These are phyloP conservation scores for Ramicandelaber brevisporus DNA, from an alignment of 192 early-diverging fungal species.

Conservation along the genomic window DNA sequence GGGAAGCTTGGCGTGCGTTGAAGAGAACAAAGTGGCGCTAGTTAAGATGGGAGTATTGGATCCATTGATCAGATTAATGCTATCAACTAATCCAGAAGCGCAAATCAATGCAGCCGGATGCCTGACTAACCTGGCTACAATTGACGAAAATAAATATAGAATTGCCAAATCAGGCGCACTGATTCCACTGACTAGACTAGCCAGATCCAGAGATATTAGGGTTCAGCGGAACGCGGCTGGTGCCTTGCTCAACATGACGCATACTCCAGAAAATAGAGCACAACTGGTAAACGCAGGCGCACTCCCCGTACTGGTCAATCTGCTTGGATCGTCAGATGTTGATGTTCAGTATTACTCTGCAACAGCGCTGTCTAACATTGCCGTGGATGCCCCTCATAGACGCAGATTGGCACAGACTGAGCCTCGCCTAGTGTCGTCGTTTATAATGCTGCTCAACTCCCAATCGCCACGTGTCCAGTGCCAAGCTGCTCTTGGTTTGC, in stretches of 20 bases:
- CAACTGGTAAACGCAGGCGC: conserved; percentile 60
- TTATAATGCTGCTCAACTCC: conserved; percentile 54
- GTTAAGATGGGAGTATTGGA: conserved; percentile 63
- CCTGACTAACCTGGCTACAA: conserved; percentile 73
- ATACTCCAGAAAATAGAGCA: conserved; percentile 58
- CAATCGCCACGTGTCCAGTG: conserved; percentile 62
- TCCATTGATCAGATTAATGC: conserved; percentile 66
- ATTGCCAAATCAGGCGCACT: conserved; percentile 69
- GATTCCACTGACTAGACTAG: conserved; percentile 40
- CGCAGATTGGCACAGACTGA: conserved; percentile 44
- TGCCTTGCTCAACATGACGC: conserved; percentile 80
- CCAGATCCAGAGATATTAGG: conserved; percentile 51
- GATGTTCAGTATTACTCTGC: conserved; percentile 81
- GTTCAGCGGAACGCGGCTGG: conserved; percentile 80
- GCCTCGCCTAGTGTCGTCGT: conserved; percentile 36
- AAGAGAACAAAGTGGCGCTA: conserved; percentile 63
- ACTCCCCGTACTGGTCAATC: conserved; percentile 52
- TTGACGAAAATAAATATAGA: conserved; percentile 69
- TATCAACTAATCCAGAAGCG: conserved; percentile 63
- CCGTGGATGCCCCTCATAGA: conserved; percentile 45
- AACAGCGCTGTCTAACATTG: conserved; percentile 73
- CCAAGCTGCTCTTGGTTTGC: conserved; percentile 64
- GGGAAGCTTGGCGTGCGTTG: conserved; percentile 54
- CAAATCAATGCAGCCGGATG: conserved; percentile 86
- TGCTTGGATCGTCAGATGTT: conserved; percentile 45